Base-by-base conservation (phyloP, 768 basidiomycete species). In the Leucosporidium yakuticum region DNA sequence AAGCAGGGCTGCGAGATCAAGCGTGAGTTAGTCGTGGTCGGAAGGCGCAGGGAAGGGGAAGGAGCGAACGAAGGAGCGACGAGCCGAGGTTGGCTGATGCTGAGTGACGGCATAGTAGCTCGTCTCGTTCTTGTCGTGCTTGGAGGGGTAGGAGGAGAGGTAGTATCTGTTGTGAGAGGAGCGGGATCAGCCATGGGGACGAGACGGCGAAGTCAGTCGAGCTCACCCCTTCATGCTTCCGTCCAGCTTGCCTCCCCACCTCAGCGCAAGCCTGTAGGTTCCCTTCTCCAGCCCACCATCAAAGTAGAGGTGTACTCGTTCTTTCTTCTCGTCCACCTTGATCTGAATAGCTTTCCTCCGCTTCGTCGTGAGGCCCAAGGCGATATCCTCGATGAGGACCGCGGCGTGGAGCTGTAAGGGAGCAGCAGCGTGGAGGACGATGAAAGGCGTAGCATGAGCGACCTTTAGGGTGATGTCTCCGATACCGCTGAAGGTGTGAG, bases 401-500 rank as follows among this genome's bases (percentile, higher is more conserved):
- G 84, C 85, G 67, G 83, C 79, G 31, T 82, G 82, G 59, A 93
- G 80, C 51, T 83, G 80, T 27, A 92, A 73, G 79, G 54, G 83
- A 81, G 65, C 32, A 12, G 84, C 81, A 25, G 84, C 80, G 74
- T 94, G 89, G 75, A 93, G 83, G 55, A 83, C 83, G 64, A 77
- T 61, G n/a, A 50, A 20, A 70, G 90, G 79, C 2, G 88, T 88
- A 64, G 85, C 83, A 62, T 83, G 78, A 63, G 83, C 79, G 66
- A 92, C 79, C 55, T 88, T 82, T 62, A 93, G 79, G 72, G 88
- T 90, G 64, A 89, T 85, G 71, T 85, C 85, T 57, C 87, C 89
- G 48, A 86, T 82, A 55, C 95, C 95, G 55, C 85, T 81, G 77
- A 92, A 97, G 15, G 80, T 83, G 68, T 85, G 82, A n/a, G 82